Conservation (phyloP, 2,329 filamentous ascomycete species). For the Alternaria angustiovoidea region DNA sequence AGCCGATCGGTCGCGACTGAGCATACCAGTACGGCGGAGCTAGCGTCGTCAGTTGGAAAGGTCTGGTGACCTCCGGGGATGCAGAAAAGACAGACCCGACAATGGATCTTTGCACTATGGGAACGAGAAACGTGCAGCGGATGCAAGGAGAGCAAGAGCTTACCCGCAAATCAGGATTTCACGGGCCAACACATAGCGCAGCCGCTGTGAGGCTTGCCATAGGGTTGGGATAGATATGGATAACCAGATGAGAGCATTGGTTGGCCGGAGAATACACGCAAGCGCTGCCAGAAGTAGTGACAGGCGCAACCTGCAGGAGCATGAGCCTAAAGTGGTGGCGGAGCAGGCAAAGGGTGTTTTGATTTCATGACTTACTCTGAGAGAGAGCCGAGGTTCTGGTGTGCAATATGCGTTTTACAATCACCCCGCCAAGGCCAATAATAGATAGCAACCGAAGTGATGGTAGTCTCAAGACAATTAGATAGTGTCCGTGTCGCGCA, state of each 20-base stretch:
- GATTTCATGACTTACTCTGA: constrained; percentile 36
- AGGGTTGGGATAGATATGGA: constrained; percentile 67
- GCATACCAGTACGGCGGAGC: constrained; percentile 66
- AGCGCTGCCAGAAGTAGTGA: constrained; percentile 79
- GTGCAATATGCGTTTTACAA: constrained; percentile 44
- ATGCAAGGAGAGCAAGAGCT: constrained; percentile 31
- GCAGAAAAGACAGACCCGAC: constrained; percentile 10
- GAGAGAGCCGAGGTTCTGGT: constrained; percentile 37
- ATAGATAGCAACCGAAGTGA: constrained; percentile 81
- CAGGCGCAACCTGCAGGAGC: constrained; percentile 49
- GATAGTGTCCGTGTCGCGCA: constrained; percentile 92
- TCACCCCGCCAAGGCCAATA: constrained; percentile 81
- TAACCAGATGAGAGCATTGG: constrained; percentile 87
- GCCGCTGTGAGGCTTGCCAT: constrained; percentile 53
- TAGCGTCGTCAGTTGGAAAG: constrained; percentile 40
- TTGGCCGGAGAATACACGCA: constrained; percentile 87
- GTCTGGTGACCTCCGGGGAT: constrained; percentile 22
- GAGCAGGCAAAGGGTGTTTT: constrained; percentile 7
- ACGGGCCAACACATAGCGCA: constrained; percentile 63
- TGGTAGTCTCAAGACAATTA: constrained; percentile 89
- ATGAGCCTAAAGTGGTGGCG: constrained; percentile 29
- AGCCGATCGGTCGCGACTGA: constrained; percentile 75
- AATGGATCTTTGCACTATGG: constrained; percentile 8
- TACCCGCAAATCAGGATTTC: constrained; percentile 70
- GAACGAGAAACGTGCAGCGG: constrained; percentile 20